phyloP scores from a whole-genome alignment of 2,329 filamentous ascomycete genomes.

The Ilyonectria sp. region DNA sequence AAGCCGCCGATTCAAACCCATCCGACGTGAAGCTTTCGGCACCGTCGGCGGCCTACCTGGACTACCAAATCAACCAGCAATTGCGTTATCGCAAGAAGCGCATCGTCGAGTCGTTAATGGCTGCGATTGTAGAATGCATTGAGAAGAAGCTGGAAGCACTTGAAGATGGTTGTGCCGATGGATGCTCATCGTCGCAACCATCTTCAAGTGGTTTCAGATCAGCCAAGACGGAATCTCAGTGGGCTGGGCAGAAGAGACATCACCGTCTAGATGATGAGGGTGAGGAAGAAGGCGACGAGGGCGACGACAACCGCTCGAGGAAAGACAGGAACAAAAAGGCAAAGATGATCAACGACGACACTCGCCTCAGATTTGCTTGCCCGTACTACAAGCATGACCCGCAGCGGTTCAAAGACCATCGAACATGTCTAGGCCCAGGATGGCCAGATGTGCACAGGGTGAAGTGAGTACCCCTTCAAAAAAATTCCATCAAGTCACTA shows the following conservation, averaged over 20 bases:
- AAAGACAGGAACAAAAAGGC: conserved; percentile 54
- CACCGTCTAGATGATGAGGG: conserved; percentile 37
- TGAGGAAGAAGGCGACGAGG: conserved; percentile 49
- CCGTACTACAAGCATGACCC: conserved; percentile 56
- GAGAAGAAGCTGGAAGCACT: conserved; percentile 32
- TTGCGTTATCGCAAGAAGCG: conserved; percentile 32
- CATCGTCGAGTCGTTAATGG: conserved; percentile 34
- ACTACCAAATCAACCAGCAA: conserved; percentile 30
- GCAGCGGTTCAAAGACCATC: conserved; percentile 37
- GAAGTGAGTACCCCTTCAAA: conserved; percentile 39
- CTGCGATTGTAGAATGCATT: conserved; percentile 29
- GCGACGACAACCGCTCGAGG: conserved; percentile 48
- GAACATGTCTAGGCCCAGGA: conserved; percentile 46
- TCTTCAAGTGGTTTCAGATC: conserved; percentile 39
- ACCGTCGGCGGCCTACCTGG: conserved; percentile 32
- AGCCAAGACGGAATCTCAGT: conserved; percentile 24
- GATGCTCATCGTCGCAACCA: conserved; percentile 27
- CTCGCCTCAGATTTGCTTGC: conserved; percentile 51
- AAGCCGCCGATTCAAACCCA: conserved; percentile 43
- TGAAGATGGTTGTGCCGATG: conserved; percentile 36
- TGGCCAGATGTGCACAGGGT: conserved; percentile 42
- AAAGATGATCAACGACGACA: conserved; percentile 52
- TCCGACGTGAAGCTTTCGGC: conserved; percentile 31
- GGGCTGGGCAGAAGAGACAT: conserved; percentile 40
- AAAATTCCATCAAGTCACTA: background rate